Base-by-base conservation (phyloP, 163 green algal species). In the Chlamydomonas reinhardtii region DNA sequence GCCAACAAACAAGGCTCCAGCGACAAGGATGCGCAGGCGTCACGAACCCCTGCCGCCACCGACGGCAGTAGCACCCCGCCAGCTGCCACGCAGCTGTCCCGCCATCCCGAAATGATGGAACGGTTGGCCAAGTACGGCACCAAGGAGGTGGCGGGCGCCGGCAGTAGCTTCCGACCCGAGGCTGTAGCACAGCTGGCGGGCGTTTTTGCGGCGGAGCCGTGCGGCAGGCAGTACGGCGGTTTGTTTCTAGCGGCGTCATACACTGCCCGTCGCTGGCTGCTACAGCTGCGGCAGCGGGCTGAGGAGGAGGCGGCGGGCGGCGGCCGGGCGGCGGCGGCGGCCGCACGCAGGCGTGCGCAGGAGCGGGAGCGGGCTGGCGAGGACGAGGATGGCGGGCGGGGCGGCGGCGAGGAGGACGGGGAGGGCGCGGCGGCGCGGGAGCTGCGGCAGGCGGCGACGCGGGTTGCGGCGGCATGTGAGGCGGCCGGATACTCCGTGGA, bases 211-310 rank as follows among this genome's bases (percentile, higher is more conserved):
- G 54, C 8, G 31, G 78, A 69, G 34, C 48, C 48, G 48, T 56
- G 19, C 48, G 78, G 27, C 32, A 68, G 65, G 78, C 78, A 85
- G 66, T 77, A 85, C 78, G 66, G 68, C 12, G 78, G 68, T 31
- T 25, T 85, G 39, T 85, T 78, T 34, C 78, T 85, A 68, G 78
- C 78, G 52, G 78, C 78, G 15, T 68, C 78, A 32, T 68, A 85
- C 32, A 54, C 52, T 4, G 78, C 78, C 20, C 48, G 78, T 9
- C 12, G 20, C 0, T 76, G 77, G 77, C 77, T 76, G 39, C 12
- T 14, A 31, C 17, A 43, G 66, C 65, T 27, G 17, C 48, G 25
- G 31, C 37, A 69, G 74, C 15, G 56, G 54, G 56, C 31, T 31
- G 43, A 24, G 35, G 74, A 29, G 56, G 15, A 16, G 20, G 31